phyloP scores from a whole-genome alignment of 1,284 basidiomycete genomes.

The Exsudoporus floridanus region DNA sequence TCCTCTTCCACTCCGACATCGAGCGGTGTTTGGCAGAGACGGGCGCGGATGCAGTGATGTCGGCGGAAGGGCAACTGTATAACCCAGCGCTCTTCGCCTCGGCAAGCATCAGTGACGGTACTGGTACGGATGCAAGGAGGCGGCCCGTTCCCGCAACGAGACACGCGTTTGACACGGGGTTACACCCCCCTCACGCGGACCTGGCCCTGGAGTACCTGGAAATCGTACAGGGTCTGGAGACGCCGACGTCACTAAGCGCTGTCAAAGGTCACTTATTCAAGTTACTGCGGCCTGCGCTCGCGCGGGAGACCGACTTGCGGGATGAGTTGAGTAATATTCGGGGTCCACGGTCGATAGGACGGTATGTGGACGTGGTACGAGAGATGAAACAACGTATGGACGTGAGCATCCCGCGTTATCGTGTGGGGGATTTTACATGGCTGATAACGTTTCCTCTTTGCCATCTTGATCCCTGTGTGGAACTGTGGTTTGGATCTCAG shows the following conservation, averaged over 20 bases:
- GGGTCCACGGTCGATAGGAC: slow-evolving; percentile 40
- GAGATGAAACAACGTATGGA: slow-evolving; percentile 71
- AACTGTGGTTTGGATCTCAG: slow-evolving; percentile 27
- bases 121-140: background rate
- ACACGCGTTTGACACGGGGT: slow-evolving; percentile 36
- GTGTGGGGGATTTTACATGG: background rate
- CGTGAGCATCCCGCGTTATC: slow-evolving; percentile 38
- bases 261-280: slow-evolving; percentile 95
- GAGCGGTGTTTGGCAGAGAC: slow-evolving; percentile 76
- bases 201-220: slow-evolving; percentile 87
- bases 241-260: slow-evolving; percentile 71
- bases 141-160: background rate
- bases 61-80: slow-evolving; percentile 93
- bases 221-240: slow-evolving; percentile 73
- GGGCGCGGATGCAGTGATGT: slow-evolving; percentile 91
- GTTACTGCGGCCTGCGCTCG: slow-evolving; percentile 79
- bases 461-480: background rate
- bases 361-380: slow-evolving; percentile 59
- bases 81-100: slow-evolving; percentile 81
- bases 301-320: slow-evolving; percentile 69
- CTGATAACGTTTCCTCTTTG: background rate
- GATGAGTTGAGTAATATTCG: slow-evolving; percentile 61
- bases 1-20: slow-evolving; percentile 83
- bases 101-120: background rate
- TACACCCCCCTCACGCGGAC: slow-evolving; percentile 60